Base-by-base conservation (phyloP, 75 land plant genomes). In the Ceratopteris richardii region DNA sequence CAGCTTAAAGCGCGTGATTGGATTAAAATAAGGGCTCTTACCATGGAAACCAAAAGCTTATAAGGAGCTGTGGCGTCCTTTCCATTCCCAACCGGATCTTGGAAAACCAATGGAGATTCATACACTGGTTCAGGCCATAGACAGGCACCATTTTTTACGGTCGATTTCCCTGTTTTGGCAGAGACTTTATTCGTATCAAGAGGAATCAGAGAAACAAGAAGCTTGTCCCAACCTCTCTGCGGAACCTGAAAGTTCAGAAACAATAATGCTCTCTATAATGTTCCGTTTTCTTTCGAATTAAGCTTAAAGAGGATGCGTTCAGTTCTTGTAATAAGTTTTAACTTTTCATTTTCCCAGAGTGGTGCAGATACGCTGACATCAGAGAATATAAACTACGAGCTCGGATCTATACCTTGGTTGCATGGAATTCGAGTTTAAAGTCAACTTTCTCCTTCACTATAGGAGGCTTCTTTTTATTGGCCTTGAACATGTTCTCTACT, bases 121-220 rank as follows among this genome's bases (percentile, higher is more conserved):
- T 82, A 80, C n/a, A 86, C 70, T 20, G 91, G 83, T 59, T 87
- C 91, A 20, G 73, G 67, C 91, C 91, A 87, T 66, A 79, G 82
- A 61, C 91, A 87, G 12, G 57, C 65, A 47, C 91, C 91, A 77
- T 75, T 83, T 54, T 77, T 80, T 43, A 83, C 91, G 66, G 51
- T 66, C 31, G 76, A 76, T 67, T 78, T 87, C 17, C 78, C 74
- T 22, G 91, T 87, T 63, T 83, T 87, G 43, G 83, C 78, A 3
- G 77, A 77, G 24, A 71, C 69, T 54, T 81, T 87, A 51, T 81
- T 87, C 41, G 84, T 74, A 46, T 87, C 91, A 31, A 67, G 61
- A 40, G 91, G 72, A 46, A 75, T 78, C 43, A 83, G 69, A 7
- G 91, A 83, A 47, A 87, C 73, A 66, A 78, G 74, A 40, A 87